Conservation (phyloP, 2,329 filamentous ascomycete species). For the Tothia fuscella region DNA sequence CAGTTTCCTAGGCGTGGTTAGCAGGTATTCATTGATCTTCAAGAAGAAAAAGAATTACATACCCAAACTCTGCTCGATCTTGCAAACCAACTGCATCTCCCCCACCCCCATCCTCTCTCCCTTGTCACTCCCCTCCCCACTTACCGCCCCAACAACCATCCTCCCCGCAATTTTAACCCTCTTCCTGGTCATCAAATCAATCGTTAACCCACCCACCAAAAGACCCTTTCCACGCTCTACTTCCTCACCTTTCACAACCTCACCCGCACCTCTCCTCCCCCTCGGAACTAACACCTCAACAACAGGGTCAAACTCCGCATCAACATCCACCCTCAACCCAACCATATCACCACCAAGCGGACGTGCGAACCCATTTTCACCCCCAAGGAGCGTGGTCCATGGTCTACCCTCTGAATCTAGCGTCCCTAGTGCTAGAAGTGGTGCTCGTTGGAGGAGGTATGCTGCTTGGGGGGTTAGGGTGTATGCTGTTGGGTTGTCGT, state of each 20-base stretch:
- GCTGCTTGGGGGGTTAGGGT: conserved; percentile 51
- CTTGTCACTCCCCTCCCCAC: conserved; percentile 21
- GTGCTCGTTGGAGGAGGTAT: conserved; percentile 47
- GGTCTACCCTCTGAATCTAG: conserved; percentile 53
- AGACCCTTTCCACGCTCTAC: conserved; percentile 32
- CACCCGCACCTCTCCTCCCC: conserved; percentile 25
- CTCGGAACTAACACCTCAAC: conserved; percentile 43
- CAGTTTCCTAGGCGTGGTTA: conserved; percentile 50
- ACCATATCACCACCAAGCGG: conserved; percentile 52
- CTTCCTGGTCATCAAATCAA: conserved; percentile 55
- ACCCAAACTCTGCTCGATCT: conserved; percentile 57
- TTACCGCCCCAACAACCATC: conserved; percentile 52
- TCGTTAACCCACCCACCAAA: conserved; percentile 50
- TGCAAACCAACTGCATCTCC: conserved; percentile 49
- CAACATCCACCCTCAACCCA: conserved; percentile 50
- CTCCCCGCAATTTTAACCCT: conserved; percentile 63
- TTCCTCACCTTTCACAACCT: conserved; percentile 26
- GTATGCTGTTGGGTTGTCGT: conserved; percentile 54
- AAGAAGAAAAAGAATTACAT: conserved; percentile 14
- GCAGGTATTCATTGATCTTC: conserved; percentile 1
- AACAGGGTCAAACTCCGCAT: conserved; percentile 56
- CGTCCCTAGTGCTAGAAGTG: conserved; percentile 62
- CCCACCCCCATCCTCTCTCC: conserved; percentile 14
- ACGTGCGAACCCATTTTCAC: conserved; percentile 53
- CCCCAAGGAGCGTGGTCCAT: conserved; percentile 74